Evolutionary conservation across 345 rosid genomes (phyloP), one percentile per base, ranked within the genome.

Genomic region (Eucalyptus pauciflora): DNA sequence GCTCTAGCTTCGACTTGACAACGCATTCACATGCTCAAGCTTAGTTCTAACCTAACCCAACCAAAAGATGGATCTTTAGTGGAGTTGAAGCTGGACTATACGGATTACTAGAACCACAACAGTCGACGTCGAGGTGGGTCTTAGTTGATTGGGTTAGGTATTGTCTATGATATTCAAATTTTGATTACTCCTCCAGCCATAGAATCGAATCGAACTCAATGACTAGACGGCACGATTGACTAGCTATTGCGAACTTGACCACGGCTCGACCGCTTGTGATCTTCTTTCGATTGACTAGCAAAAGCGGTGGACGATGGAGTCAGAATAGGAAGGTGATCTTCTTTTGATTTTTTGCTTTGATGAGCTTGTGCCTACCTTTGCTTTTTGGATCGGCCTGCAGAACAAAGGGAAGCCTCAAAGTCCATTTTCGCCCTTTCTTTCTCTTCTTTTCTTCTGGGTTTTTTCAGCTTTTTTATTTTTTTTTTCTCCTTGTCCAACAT

Each of bases 1-100:
- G 48, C 83, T 6, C 9, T 0, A 20, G 15, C 15, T 76, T 4
- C 2, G 3, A 41, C 48, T 41, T 7, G 29, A 41, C 0, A 4
- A 10, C 29, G 46, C 85, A 41, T 10, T 41, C 29, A 6, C 13
- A 41, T 37, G 48, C 16, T 76, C 85, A 13, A 41, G 29, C 29
- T 41, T 25, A 76, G 27, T 7, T 10, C 48, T 41, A 41, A 41
- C 48, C 85, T 76, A 41, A 43, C 29, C 15, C 85, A 37, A 41
- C 48, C 7, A 7, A 76, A 76, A 76, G 48, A 22, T 76, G 7
- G 48, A 76, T 76, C 85, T 41, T 41, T 12, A 3, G 29, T 20
- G 48, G 48, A 41, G 85, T 25, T 76, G 9, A 41, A 22, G 48
- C 15, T 76, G 29, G 48, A 22, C 8, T 22, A 41, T 43, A 22